Evolutionary conservation across 306 rosid genomes (phyloP).

Genomic region (Vigna unguiculata): DNA sequence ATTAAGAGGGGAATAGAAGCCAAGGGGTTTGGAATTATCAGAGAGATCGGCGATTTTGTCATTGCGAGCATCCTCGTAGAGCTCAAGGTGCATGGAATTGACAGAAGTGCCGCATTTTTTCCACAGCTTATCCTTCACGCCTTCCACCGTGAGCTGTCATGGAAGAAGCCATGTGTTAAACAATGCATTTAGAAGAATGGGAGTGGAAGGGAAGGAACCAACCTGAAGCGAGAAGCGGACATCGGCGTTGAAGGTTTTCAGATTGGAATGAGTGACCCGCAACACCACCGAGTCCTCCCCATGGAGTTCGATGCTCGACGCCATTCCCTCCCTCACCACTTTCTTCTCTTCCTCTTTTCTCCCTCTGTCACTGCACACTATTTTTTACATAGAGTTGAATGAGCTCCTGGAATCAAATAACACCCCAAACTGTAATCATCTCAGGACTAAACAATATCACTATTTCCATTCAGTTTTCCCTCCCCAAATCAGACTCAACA

Average conservation of each 20-base stretch:
- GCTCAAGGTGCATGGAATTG: slow-evolving; percentile 74
- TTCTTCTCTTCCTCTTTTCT: neutral
- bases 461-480: too few species aligned
- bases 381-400: too few species aligned
- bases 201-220: neutral
- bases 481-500: too few species aligned
- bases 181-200: neutral
- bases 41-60: slow-evolving; percentile 65
- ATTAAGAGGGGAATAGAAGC: slow-evolving; percentile 81
- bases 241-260: slow-evolving; percentile 70
- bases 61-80: slow-evolving; percentile 65
- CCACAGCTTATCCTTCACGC: slow-evolving; percentile 85
- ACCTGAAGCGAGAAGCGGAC: slow-evolving; percentile 77
- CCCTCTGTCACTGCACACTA: neutral
- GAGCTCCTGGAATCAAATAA: too few species aligned
- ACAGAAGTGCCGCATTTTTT: slow-evolving; percentile 82
- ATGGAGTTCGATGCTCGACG: slow-evolving; percentile 60
- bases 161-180: neutral
- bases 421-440: too few species aligned
- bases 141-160: slow-evolving; percentile 66
- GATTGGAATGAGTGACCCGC: slow-evolving; percentile 74
- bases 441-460: too few species aligned
- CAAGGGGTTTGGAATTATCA: slow-evolving; percentile 70
- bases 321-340: slow-evolving; percentile 49
- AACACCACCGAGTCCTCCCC: slow-evolving; percentile 69